These are phyloP conservation scores for Plasmodium gallinaceum DNA, from an alignment of 169 alveolate species.

Conservation along the genomic window DNA sequence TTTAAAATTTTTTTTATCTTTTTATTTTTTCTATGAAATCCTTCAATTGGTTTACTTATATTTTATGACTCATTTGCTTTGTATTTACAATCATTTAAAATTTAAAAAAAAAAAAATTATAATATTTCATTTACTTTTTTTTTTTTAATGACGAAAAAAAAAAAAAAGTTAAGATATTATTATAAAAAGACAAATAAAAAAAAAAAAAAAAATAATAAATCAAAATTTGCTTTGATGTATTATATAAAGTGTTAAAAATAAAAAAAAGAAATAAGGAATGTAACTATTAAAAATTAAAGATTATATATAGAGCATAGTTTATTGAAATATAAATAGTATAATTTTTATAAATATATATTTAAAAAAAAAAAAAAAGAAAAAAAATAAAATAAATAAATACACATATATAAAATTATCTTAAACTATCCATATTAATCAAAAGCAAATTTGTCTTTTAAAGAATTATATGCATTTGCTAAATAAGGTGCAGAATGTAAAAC, in stretches of 20 bases:
- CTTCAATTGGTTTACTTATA: no score
- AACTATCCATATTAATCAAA: conserved; percentile 12
- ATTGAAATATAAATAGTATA: not conserved
- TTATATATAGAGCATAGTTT: not conserved
- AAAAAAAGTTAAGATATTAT: not conserved
- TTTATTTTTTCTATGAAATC: no score
- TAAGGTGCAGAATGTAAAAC: conserved; percentile 28
- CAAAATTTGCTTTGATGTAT: not conserved
- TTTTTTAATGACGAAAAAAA: not conserved
- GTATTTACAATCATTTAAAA: no score
- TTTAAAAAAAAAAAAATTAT: not conserved
- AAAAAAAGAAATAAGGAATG: not conserved
- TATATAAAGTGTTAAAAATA: not conserved
- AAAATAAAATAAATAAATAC: conserved; percentile 8
- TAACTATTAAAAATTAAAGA: not conserved
- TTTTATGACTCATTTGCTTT: no score
- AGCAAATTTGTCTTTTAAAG: conserved; percentile 38
- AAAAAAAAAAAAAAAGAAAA: conserved; percentile 16
- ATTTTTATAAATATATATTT: not conserved
- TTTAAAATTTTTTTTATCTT: no score
- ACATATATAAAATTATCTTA: not conserved
- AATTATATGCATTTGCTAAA: not conserved
- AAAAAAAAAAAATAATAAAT: not conserved
- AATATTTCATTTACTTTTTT: not conserved
- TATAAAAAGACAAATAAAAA: no score